Evolutionary conservation across 2,329 filamentous ascomycete species (phyloP).

Genomic region (Botrytis elliptica): DNA sequence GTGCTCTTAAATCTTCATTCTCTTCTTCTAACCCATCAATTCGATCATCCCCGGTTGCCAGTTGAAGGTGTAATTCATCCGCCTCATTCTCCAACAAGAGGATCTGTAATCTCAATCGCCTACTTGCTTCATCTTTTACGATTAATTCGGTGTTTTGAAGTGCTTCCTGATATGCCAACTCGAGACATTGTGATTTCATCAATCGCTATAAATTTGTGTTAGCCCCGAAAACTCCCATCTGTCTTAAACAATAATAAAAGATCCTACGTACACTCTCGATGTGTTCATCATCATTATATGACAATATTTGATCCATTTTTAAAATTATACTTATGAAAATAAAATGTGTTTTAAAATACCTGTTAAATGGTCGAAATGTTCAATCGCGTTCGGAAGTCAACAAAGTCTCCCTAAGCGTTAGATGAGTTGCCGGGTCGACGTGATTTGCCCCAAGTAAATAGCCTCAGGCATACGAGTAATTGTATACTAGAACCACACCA

Average conservation of each 20-base stretch:
- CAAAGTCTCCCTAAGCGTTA: conserved; percentile 1
- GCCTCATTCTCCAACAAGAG: conserved; percentile 75
- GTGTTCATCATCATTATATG: conserved; percentile 33
- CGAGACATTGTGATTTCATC: conserved; percentile 49
- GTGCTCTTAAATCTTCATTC: conserved; percentile 48
- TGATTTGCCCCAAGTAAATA: no score
- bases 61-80: conserved; percentile 61
- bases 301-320: conserved; percentile 36
- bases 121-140: conserved; percentile 70
- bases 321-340: conserved; percentile 11
- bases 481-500: not conserved
- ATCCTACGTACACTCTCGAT: conserved; percentile 33
- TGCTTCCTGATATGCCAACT: conserved; percentile 67
- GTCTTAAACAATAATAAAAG: not conserved
- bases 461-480: not conserved
- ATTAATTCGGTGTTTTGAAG: conserved; percentile 65
- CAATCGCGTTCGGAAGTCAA: conserved; percentile 17
- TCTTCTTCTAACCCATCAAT: conserved; percentile 54
- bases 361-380: not conserved
- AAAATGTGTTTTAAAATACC: not conserved
- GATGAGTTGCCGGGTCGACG: conserved; percentile 17
- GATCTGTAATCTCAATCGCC: conserved; percentile 66
- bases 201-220: conserved; percentile 30
- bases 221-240: conserved; percentile 8
- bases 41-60: conserved; percentile 59